Evolutionary conservation across 768 basidiomycete genomes (phyloP), one percentile per base, ranked within the genome.

Genomic region (Agaricus bisporus): DNA sequence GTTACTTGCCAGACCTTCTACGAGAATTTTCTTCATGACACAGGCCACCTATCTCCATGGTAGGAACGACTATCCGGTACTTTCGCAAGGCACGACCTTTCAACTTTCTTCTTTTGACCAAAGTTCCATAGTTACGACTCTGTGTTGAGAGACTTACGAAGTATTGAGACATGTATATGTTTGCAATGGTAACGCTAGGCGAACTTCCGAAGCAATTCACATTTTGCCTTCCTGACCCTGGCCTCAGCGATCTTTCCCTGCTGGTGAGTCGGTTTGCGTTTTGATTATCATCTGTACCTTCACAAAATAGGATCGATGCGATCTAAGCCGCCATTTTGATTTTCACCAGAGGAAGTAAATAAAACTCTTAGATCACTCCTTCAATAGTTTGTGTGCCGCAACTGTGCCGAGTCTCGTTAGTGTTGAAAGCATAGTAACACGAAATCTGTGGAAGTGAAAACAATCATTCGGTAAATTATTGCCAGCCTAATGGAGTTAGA

Each of bases 141-240:
- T 81, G 63, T 58, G 73, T 63, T 18, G 39, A 39, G 25, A 44
- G 42, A 43, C 6, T 41, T 18, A 18, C 15, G 11, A 11, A 42
- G 22, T 51, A 56, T 48, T 29, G n/a, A 45, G 44, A 41, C 11
- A 39, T 57, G 37, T 50, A 26, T 22, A 17, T 15, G 38, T 38
- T 18, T 22, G 12, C 61, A 85, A 82, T 26, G 85, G 85, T 28
- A 85, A 86, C 55, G 83, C 82, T 10, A 68, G 77, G 28, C 69
- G 86, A 41, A 77, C 79, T 0, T 77, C 72, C 60, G 82, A 86
- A n/a, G 85, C 86, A 67, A 67, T 32, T 75, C 28, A 85, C 85
- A 64, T 75, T 82, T 2, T 85, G n/a, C 86, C 61, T 87, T 86
- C 62, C 85, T 83, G 0, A 82, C 81, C 0, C 86, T 84, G 85